Percentiles rank a stretch among this genome's conserved stretches.
Conservation (phyloP, 176 grass and related monocot genomes). For the Tillandsia fasciculata region DNA sequence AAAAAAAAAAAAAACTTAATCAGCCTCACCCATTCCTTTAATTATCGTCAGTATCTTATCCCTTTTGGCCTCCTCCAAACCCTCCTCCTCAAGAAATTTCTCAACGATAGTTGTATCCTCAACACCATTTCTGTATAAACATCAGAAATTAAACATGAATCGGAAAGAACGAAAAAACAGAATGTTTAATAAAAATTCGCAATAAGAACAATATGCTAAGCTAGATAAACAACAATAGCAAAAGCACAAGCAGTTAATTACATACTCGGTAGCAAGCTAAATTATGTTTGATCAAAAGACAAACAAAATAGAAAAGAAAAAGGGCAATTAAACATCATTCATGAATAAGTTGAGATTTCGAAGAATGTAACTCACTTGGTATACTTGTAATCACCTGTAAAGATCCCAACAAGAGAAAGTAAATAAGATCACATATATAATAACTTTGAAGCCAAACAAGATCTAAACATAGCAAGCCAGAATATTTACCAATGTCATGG, state of each 20-base stretch:
- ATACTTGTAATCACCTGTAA: slow-evolving; percentile 93
- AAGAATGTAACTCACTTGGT: slow-evolving; percentile 44
- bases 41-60: slow-evolving; percentile 65
- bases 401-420: background rate
- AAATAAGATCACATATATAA: background rate
- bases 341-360: background rate
- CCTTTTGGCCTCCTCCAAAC: slow-evolving; percentile 38
- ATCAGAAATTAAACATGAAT: background rate
- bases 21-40: slow-evolving; percentile 71
- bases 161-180: background rate
- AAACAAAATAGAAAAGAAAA: background rate
- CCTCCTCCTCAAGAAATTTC: slow-evolving; percentile 53
- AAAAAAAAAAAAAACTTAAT: slow-evolving; percentile 10
- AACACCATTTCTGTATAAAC: slow-evolving; percentile 36
- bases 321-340: background rate
- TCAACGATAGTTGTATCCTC: slow-evolving; percentile 62
- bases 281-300: background rate
- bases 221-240: background rate
- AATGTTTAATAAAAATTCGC: background rate
- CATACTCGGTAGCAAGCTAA: background rate
- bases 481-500: slow-evolving; percentile 66
- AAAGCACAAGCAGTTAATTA: background rate
- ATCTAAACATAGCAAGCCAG: background rate
- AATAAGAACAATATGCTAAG: background rate
- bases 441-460: background rate